A percentile compares a stretch with the other conserved stretches of the same genome.
Conservation (phyloP, 2,329 filamentous ascomycete species). For the Neodidymelliopsis sp. region DNA sequence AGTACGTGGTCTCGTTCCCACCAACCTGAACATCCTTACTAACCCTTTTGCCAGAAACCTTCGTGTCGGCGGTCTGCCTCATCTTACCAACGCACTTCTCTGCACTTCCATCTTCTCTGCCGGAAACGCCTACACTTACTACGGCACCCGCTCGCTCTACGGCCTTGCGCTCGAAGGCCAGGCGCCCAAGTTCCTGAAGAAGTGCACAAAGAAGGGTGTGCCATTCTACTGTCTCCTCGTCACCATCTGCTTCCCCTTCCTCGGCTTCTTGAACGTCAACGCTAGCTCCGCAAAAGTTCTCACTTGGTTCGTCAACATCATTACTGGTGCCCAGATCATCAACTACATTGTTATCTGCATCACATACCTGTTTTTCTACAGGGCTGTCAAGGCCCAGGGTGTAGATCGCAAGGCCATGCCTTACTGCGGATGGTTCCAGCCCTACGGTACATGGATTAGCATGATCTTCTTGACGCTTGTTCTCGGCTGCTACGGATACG, state of each 20-base stretch:
- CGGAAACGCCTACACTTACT: slow-evolving; percentile 63
- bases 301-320: slow-evolving; percentile 73
- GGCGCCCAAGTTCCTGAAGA: slow-evolving; percentile 61
- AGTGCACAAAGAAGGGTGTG: slow-evolving; percentile 67
- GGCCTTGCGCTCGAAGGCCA: slow-evolving; percentile 59
- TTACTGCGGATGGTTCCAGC: slow-evolving; percentile 51
- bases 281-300: slow-evolving; percentile 71
- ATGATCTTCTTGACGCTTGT: slow-evolving; percentile 25
- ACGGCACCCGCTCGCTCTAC: slow-evolving; percentile 59
- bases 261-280: slow-evolving; percentile 77
- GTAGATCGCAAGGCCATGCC: slow-evolving; percentile 57
- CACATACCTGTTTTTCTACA: slow-evolving; percentile 65
- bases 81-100: slow-evolving; percentile 63
- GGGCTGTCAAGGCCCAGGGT: slow-evolving; percentile 53
- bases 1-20: slow-evolving; percentile 13
- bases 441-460: slow-evolving; percentile 25
- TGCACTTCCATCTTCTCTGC: slow-evolving; percentile 62
- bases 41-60: slow-evolving; percentile 32
- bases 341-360: slow-evolving; percentile 57
- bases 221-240: slow-evolving; percentile 74
- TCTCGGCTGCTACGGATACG: slow-evolving; percentile 30
- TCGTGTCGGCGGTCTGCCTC: slow-evolving; percentile 59
- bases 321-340: slow-evolving; percentile 70
- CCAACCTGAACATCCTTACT: not conserved
- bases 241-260: slow-evolving; percentile 70